Conservation (phyloP, 2,329 filamentous ascomycete species). For the Diplodia seriata region DNA sequence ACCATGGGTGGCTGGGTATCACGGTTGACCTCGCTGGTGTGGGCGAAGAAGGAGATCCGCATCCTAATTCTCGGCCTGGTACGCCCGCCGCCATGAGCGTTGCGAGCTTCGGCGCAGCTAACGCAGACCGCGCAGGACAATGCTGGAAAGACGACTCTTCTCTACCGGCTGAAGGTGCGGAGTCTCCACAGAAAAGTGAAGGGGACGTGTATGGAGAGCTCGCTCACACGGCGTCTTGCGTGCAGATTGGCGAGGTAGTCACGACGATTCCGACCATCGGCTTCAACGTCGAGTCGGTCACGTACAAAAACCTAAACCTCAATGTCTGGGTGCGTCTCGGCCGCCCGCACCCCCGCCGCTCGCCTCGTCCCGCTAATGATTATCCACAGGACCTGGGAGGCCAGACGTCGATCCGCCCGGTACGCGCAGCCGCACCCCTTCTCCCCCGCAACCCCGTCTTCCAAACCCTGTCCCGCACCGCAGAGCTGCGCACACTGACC, state of each 20-base stretch:
- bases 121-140: constrained; percentile 72
- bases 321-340: constrained; percentile 84
- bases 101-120: constrained; percentile 12
- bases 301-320: constrained; percentile 97
- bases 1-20: constrained; percentile 64
- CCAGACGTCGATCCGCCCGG: constrained; percentile 94
- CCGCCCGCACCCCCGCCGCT: constrained; percentile 13
- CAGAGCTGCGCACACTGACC: constrained; percentile 26
- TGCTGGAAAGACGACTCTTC: constrained; percentile 94
- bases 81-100: constrained; percentile 48
- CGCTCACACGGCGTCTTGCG: constrained; percentile 24
- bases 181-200: not conserved
- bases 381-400: constrained; percentile 81
- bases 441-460: constrained; percentile 24
- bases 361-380: not conserved
- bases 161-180: constrained; percentile 90
- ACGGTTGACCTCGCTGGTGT: constrained; percentile 73
- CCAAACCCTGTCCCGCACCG: constrained; percentile 14
- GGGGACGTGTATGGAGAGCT: not conserved
- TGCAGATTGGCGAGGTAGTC: constrained; percentile 94
- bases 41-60: constrained; percentile 95
- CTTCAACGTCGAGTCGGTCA: constrained; percentile 98
- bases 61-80: constrained; percentile 95
- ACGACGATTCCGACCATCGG: constrained; percentile 99
- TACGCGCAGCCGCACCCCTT: constrained; percentile 23